A percentile compares a stretch with the other conserved stretches of the same genome.
phyloP scores from a whole-genome alignment of 352 stramenopile genomes.

The Phytophthora aleatoria region DNA sequence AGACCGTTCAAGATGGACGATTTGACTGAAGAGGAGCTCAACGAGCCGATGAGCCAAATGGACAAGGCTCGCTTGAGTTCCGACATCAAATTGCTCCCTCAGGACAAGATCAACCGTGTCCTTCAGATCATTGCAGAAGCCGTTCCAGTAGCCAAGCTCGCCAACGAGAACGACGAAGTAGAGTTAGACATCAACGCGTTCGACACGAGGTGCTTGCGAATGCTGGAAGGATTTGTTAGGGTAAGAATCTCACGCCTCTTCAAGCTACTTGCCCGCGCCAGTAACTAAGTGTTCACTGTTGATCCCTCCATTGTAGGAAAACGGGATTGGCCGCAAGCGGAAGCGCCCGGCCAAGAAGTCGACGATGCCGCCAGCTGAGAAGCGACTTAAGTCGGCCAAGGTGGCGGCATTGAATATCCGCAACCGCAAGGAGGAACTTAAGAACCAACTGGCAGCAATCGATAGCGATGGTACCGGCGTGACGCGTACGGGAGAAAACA shows the following conservation, averaged over 20 bases:
- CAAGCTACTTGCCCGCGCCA: constrained; percentile 16
- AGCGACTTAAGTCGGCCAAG: constrained; percentile 84
- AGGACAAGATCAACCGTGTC: constrained; percentile 90
- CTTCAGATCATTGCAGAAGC: constrained; percentile 90
- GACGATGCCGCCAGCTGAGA: constrained; percentile 56
- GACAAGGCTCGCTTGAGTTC: constrained; percentile 83
- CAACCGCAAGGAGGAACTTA: constrained; percentile 76
- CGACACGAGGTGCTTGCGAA: constrained; percentile 83
- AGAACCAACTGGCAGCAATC: constrained; percentile 78
- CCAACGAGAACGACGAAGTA: constrained; percentile 87
- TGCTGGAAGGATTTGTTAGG: constrained; percentile 90
- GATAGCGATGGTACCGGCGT: constrained; percentile 42
- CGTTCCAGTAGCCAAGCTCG: constrained; percentile 82
- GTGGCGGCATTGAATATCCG: constrained; percentile 80
- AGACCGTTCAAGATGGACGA: constrained; percentile 91
- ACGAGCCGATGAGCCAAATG: constrained; percentile 84
- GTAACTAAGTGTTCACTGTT: constrained; percentile 26
- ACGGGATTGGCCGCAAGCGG: constrained; percentile 86
- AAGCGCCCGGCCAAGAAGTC: constrained; percentile 73
- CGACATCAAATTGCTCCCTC: constrained; percentile 80
- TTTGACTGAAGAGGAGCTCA: constrained; percentile 87
- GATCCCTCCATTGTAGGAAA: constrained; percentile 55
- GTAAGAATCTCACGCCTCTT: constrained; percentile 57
- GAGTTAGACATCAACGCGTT: constrained; percentile 92
- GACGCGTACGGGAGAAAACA: constrained; percentile 15